Conservation (phyloP, 2,329 filamentous ascomycete species). For the Periconia macrospinosa region DNA sequence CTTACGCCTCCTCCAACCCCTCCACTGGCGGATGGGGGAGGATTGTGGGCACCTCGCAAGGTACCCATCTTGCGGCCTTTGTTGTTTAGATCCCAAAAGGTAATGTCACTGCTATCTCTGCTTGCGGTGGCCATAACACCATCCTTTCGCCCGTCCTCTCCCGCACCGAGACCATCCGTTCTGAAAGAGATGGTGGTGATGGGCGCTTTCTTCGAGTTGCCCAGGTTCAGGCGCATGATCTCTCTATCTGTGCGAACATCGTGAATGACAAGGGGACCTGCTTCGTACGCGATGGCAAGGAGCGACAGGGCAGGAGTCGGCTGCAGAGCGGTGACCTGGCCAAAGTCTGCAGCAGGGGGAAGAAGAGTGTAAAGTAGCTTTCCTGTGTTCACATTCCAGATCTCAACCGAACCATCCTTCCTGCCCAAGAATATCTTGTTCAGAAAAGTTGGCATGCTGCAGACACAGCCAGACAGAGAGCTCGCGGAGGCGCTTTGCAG, state of each 20-base stretch:
- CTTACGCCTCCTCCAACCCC: constrained; percentile 74
- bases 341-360: constrained; percentile 71
- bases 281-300: constrained; percentile 83
- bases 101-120: constrained; percentile 78
- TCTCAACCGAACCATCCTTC: constrained; percentile 86
- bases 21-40: constrained; percentile 60
- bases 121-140: constrained; percentile 95
- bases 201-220: constrained; percentile 61
- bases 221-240: constrained; percentile 69
- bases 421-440: constrained; percentile 95
- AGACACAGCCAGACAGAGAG: constrained; percentile 75
- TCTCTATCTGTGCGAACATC: constrained; percentile 79
- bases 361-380: constrained; percentile 90
- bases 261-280: constrained; percentile 76
- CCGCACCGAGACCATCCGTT: constrained; percentile 84
- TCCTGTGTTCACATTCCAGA: constrained; percentile 93
- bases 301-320: constrained; percentile 82
- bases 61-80: constrained; percentile 86
- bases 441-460: constrained; percentile 89
- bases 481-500: constrained; percentile 64
- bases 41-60: constrained; percentile 84
- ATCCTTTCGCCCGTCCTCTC: constrained; percentile 76
- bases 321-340: constrained; percentile 83
- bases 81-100: constrained; percentile 92
- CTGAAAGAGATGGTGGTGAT: constrained; percentile 87